Conservation (phyloP, 1,139 yeast genomes). For the Pichia sp. region DNA sequence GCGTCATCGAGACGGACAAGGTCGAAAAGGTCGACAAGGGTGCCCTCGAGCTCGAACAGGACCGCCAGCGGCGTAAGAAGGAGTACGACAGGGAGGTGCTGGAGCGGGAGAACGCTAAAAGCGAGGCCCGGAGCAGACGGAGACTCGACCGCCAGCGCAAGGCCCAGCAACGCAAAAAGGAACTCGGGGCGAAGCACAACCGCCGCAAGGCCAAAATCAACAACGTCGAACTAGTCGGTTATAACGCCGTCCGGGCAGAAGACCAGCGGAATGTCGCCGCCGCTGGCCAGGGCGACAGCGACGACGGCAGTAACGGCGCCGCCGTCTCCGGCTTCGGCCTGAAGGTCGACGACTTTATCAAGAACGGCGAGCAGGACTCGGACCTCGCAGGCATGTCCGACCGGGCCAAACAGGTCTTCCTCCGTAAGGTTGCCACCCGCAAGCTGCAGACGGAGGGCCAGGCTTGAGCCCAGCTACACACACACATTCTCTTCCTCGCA, state of each 20-base stretch:
- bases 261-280: neutral
- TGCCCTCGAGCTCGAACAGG: neutral
- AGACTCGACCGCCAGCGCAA: neutral
- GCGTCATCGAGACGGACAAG: constrained; percentile 6
- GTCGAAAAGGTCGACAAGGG: constrained; percentile 3
- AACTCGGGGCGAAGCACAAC: neutral
- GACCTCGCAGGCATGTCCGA: neutral
- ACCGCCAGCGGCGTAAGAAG: neutral
- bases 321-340: neutral
- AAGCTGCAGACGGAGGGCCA: neutral
- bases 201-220: neutral
- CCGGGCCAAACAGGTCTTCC: constrained; percentile 1
- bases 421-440: constrained; percentile 2
- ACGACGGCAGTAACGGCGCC: neutral
- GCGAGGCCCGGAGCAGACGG: neutral
- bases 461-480: neutral
- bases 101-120: neutral
- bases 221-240: neutral
- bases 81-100: neutral
- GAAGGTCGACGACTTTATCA: constrained; percentile 5
- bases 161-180: neutral
- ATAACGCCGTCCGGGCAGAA: neutral
- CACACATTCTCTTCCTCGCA: neutral
- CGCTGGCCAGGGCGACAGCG: neutral
- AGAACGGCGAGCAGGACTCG: constrained; percentile 7